Conservation (phyloP, 768 basidiomycete genomes). For the Tulasnella sp. region DNA sequence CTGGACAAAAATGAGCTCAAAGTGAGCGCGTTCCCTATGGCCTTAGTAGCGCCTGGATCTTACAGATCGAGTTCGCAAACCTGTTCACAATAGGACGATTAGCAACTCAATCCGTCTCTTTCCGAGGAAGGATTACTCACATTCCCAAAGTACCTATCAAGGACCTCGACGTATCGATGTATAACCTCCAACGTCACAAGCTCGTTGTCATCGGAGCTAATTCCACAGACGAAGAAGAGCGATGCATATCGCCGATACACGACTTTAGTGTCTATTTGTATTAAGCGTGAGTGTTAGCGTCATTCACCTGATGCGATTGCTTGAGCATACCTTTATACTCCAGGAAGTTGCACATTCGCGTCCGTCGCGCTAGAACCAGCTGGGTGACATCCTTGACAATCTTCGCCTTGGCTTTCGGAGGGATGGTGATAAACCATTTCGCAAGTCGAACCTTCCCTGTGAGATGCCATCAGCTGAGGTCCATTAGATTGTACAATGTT, state of each 20-base stretch:
- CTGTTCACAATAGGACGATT: slow-evolving; percentile 18
- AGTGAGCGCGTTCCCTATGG: neutral
- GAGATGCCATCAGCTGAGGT: slow-evolving; percentile 18
- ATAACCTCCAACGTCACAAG: slow-evolving; percentile 38
- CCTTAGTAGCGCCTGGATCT: slow-evolving; percentile 21
- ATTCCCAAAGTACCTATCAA: slow-evolving; percentile 63
- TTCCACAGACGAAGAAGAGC: slow-evolving; percentile 38
- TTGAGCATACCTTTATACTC: slow-evolving; percentile 78
- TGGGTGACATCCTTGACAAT: slow-evolving; percentile 95
- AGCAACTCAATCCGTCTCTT: neutral
- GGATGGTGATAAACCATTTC: slow-evolving; percentile 90
- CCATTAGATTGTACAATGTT: neutral
- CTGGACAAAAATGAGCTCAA: slow-evolving; percentile 30
- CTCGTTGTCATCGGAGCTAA: slow-evolving; percentile 37
- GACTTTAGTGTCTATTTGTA: slow-evolving; percentile 41
- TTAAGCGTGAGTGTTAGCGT: neutral
- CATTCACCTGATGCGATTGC: neutral
- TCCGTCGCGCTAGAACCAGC: slow-evolving; percentile 76
- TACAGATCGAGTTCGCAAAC: slow-evolving; percentile 80
- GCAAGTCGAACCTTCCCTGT: slow-evolving; percentile 86
- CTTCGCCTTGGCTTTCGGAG: slow-evolving; percentile 72
- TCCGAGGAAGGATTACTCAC: slow-evolving; percentile 35
- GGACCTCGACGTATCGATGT: slow-evolving; percentile 35
- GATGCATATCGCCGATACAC: slow-evolving; percentile 40
- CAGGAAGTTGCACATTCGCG: slow-evolving; percentile 90